Conservation (phyloP, 306 rosid genomes). For the Quercus bicolor region DNA sequence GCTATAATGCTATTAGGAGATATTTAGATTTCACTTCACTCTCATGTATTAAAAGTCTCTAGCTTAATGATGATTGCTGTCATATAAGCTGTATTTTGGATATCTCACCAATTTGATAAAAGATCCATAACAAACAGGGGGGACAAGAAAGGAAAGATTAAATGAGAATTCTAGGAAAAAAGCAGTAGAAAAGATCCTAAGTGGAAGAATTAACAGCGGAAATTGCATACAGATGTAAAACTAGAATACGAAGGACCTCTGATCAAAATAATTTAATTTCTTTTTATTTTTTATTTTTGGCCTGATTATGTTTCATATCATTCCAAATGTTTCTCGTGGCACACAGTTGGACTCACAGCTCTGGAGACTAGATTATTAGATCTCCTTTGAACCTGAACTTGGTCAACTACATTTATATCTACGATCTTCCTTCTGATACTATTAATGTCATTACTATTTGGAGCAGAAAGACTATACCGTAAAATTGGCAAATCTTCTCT, state of each 20-base stretch:
- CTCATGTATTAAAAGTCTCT: neutral
- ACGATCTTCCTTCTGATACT: constrained; percentile 11
- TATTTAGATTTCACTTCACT: neutral
- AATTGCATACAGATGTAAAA: neutral
- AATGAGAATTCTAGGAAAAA: neutral
- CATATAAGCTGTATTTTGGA: neutral
- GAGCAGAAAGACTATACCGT: constrained; percentile 49
- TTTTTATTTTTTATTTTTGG: neutral
- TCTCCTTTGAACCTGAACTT: neutral
- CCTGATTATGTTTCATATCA: neutral
- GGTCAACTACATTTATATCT: neutral
- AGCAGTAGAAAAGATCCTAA: neutral
- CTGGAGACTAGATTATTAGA: neutral
- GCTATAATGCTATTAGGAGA: neutral
- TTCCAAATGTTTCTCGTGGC: neutral
- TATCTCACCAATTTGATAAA: neutral
- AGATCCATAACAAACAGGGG: neutral
- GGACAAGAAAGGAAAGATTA: neutral
- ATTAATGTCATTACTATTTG: constrained; percentile 4
- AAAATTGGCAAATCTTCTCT: constrained; percentile 77
- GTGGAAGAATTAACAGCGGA: constrained; percentile 1
- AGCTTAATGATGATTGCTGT: constrained; percentile 8
- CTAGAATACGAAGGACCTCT: constrained; percentile 1
- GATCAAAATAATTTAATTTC: neutral
- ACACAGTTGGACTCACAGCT: neutral